Evolutionary conservation across 257 asterid genomes (phyloP).

Genomic region (Cinchona pubescens): DNA sequence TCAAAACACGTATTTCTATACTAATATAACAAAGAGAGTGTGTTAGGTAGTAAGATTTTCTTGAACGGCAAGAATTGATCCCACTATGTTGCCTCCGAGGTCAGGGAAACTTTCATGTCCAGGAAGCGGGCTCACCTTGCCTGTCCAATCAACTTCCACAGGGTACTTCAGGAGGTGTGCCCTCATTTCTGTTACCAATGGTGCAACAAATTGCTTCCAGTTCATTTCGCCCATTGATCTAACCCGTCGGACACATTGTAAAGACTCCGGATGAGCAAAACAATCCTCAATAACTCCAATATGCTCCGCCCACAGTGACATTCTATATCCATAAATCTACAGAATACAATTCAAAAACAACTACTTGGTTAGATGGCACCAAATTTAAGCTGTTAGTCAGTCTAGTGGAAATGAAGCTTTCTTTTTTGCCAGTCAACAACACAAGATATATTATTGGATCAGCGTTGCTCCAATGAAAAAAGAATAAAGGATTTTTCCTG

Average conservation of each 20-base stretch:
- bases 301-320: constrained; percentile 99
- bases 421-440: background rate
- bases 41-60: constrained; percentile 78
- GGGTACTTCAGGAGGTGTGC: constrained; percentile 93
- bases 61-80: constrained; percentile 81
- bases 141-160: constrained; percentile 73
- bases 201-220: constrained; percentile 73
- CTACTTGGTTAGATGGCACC: background rate
- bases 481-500: background rate
- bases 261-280: constrained; percentile 70
- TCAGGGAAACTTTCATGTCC: constrained; percentile 84
- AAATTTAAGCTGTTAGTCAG: background rate
- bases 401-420: background rate
- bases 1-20: no score
- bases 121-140: constrained; percentile 68
- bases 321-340: constrained; percentile 85
- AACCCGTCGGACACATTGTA: constrained; percentile 81
- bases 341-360: constrained; percentile 20
- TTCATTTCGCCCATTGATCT: constrained; percentile 76
- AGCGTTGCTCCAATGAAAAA: background rate
- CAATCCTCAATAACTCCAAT: constrained; percentile 80
- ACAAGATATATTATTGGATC: background rate
- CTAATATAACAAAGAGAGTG: no score
- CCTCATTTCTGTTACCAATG: constrained; percentile 70
- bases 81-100: constrained; percentile 82